phyloP scores from a whole-genome alignment of 805 yeast genomes.

The Cyberlindnera maritima region DNA sequence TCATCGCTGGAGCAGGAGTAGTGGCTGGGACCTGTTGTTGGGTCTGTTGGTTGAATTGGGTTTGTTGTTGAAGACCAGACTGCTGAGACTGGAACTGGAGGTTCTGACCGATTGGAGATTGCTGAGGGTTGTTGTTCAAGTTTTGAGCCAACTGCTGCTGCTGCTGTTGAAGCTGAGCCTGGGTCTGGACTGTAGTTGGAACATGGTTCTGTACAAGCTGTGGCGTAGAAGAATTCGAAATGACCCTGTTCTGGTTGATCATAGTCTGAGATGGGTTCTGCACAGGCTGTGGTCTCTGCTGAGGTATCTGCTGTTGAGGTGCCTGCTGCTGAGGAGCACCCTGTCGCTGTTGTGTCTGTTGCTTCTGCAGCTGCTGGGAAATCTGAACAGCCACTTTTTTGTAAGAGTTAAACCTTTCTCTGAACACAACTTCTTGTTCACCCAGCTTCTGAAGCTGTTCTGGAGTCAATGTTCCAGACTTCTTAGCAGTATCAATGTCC shows the following conservation, averaged over 20 bases:
- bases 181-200: slow-evolving; percentile 20
- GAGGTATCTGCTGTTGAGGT: slow-evolving; percentile 20
- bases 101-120: slow-evolving; percentile 12
- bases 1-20: slow-evolving; percentile 8
- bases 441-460: slow-evolving; percentile 43
- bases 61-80: slow-evolving; percentile 12
- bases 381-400: slow-evolving; percentile 39
- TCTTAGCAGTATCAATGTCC: slow-evolving; percentile 47
- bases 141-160: slow-evolving; percentile 25
- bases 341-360: slow-evolving; percentile 16
- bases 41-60: slow-evolving; percentile 19
- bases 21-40: slow-evolving; percentile 11
- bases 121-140: slow-evolving; percentile 26
- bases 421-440: slow-evolving; percentile 48
- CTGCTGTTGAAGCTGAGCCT: slow-evolving; percentile 16
- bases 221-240: slow-evolving; percentile 6
- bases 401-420: slow-evolving; percentile 45
- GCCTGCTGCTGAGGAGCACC: slow-evolving; percentile 16
- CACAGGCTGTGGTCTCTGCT: slow-evolving; percentile 23
- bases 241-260: slow-evolving; percentile 7
- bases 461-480: slow-evolving; percentile 40
- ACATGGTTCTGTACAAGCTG: slow-evolving; percentile 9
- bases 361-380: slow-evolving; percentile 14
- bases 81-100: slow-evolving; percentile 12
- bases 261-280: slow-evolving; percentile 16